These are phyloP conservation scores for Didymella exigua DNA, from an alignment of 2,329 filamentous ascomycete species.

Conservation along the genomic window DNA sequence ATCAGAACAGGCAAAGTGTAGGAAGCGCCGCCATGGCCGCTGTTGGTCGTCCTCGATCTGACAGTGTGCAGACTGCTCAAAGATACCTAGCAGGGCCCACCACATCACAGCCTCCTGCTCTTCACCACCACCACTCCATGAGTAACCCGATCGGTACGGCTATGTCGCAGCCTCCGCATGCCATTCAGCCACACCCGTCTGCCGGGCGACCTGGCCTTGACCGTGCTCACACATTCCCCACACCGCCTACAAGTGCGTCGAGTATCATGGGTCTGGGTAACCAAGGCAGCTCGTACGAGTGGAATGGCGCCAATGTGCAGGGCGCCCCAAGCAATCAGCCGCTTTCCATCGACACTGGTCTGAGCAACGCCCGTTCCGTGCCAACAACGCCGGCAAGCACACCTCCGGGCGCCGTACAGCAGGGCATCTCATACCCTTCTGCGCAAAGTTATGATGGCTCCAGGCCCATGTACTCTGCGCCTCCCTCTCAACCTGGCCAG, in stretches of 20 bases:
- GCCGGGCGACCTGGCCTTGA: conserved; percentile 71
- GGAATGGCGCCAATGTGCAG: conserved; percentile 60
- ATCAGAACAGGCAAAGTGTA: conserved; percentile 79
- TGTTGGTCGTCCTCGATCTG: conserved; percentile 65
- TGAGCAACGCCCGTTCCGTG: conserved; percentile 82
- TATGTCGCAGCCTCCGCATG: conserved; percentile 70
- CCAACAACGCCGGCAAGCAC: conserved; percentile 90
- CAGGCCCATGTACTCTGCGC: conserved; percentile 77
- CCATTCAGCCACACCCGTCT: conserved; percentile 65
- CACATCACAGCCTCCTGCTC: conserved; percentile 67
- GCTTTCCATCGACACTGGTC: conserved; percentile 78
- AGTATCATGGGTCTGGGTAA: conserved; percentile 79
- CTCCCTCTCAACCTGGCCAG: conserved; percentile 69
- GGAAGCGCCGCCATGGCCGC: conserved; percentile 74
- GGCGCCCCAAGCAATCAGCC: conserved; percentile 67
- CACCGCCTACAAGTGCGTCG: conserved; percentile 90
- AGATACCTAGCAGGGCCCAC: conserved; percentile 65
- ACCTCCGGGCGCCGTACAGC: conserved; percentile 79
- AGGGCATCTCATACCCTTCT: conserved; percentile 77
- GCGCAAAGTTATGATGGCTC: conserved; percentile 76
- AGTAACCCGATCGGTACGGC: conserved; percentile 63
- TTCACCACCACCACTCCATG: conserved; percentile 74
- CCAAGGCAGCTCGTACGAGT: conserved; percentile 78
- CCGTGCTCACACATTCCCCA: conserved; percentile 89
- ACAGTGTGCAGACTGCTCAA: conserved; percentile 48